Percentiles rank a stretch among this genome's conserved stretches.
These are phyloP conservation scores for Pythium sukuiense DNA, from an alignment of 352 stramenopile species.

Conservation along the genomic window DNA sequence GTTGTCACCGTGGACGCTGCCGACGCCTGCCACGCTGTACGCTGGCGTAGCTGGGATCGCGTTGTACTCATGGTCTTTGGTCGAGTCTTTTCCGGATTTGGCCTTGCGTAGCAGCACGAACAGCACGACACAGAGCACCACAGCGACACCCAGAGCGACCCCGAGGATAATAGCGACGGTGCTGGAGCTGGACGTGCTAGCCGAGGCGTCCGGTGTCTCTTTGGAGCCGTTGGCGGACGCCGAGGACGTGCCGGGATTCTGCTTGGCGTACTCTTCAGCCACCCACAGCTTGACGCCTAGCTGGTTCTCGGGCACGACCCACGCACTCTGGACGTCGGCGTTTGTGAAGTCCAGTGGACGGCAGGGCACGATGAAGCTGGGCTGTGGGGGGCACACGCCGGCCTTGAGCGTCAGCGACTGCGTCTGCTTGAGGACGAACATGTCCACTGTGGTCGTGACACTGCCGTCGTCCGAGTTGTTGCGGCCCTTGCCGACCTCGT, in stretches of 20 bases:
- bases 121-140: constrained; percentile 26
- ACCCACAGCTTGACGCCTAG: constrained; percentile 24
- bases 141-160: constrained; percentile 18
- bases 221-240: background rate
- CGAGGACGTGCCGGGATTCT: constrained; percentile 12
- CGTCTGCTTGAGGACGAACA: constrained; percentile 24
- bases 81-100: background rate
- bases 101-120: constrained; percentile 26
- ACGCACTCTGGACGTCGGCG: background rate
- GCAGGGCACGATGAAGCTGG: constrained; percentile 24
- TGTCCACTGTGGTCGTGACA: constrained; percentile 6
- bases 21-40: background rate
- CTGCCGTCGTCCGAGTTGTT: background rate
- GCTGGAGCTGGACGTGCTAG: constrained; percentile 3
- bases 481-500: background rate
- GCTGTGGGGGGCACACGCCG: constrained; percentile 9
- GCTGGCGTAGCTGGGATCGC: constrained; percentile 1
- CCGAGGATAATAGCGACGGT: background rate
- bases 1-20: background rate
- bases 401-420: background rate
- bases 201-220: background rate
- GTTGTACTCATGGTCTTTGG: background rate
- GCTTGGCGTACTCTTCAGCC: constrained; percentile 12
- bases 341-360: background rate
- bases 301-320: constrained; percentile 11